Conservation (phyloP, 768 basidiomycete genomes). For the Dioszegia hungarica region DNA sequence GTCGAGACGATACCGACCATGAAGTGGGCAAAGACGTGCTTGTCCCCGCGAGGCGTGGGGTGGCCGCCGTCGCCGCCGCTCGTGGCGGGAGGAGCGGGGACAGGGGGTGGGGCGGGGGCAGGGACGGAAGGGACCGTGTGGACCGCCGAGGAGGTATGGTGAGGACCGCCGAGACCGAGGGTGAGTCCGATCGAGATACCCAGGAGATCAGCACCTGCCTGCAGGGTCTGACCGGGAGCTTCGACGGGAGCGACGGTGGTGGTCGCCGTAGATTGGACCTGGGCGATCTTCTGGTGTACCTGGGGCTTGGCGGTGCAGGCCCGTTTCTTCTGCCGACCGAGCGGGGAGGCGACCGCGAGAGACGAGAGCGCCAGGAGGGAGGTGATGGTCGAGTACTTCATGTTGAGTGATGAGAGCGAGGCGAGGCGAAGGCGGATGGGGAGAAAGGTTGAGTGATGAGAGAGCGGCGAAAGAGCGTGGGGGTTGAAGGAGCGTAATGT, state of each 20-base stretch:
- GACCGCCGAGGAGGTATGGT: not conserved
- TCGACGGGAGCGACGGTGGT: not conserved
- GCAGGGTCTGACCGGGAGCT: not conserved
- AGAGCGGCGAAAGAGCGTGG: not conserved
- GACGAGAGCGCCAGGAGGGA: not conserved
- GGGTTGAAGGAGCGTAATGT: not conserved
- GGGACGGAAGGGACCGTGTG: not conserved
- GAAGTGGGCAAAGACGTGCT: conserved; percentile 46
- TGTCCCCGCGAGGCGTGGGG: conserved; percentile 9
- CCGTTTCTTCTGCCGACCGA: not conserved
- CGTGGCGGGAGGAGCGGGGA: not conserved
- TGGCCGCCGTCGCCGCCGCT: too few relatives aligned
- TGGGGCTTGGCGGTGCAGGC: not conserved
- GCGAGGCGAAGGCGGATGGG: too few relatives aligned
- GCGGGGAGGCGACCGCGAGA: not conserved
- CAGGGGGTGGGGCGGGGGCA: not conserved
- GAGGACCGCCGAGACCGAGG: not conserved
- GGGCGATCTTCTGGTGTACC: not conserved
- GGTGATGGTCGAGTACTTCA: not conserved
- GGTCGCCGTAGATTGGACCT: not conserved
- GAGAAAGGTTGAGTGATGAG: not conserved
- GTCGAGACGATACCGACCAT: conserved; percentile 47
- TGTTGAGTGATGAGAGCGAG: not conserved
- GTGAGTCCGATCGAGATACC: not conserved
- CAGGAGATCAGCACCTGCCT: too few relatives aligned